These are phyloP conservation scores for Aspergillus puulaauensis DNA, from an alignment of 2,329 filamentous ascomycete species.

Conservation along the genomic window DNA sequence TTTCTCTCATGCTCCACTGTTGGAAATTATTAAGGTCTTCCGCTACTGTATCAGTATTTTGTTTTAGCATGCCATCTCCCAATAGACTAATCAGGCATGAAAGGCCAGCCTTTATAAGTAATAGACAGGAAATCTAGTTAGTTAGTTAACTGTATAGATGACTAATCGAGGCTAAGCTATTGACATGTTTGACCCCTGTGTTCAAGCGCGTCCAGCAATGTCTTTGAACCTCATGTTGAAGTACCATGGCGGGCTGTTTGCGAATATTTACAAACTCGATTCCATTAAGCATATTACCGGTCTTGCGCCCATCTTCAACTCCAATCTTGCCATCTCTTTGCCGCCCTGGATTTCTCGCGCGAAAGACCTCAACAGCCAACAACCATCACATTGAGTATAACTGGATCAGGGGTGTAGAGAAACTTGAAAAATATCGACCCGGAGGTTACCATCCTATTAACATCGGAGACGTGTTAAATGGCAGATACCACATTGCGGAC, in stretches of 20 bases:
- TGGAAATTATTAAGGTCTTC: too few species aligned
- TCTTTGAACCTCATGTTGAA: not conserved
- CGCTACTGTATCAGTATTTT: too few species aligned
- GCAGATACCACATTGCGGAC: slow-evolving; percentile 39
- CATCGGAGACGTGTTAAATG: slow-evolving; percentile 31
- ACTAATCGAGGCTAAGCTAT: too few species aligned
- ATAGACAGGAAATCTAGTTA: too few species aligned
- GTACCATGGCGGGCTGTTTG: not conserved
- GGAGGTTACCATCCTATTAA: slow-evolving; percentile 37
- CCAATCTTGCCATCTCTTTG: not conserved
- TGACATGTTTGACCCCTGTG: too few species aligned
- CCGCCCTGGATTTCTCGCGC: not conserved
- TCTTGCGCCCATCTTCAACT: not conserved
- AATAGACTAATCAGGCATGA: too few species aligned
- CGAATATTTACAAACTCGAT: not conserved
- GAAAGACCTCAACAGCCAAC: not conserved
- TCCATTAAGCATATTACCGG: not conserved
- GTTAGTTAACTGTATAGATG: too few species aligned
- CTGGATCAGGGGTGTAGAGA: slow-evolving; percentile 30
- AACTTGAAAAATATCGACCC: slow-evolving; percentile 30
- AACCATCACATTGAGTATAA: slow-evolving; percentile 23
- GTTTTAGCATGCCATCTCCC: too few species aligned
- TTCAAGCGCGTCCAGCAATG: not conserved
- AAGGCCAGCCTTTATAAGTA: too few species aligned
- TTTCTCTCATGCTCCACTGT: too few species aligned